phyloP scores from a whole-genome alignment of 1,284 basidiomycete genomes.

The Trichosporon sp. region DNA sequence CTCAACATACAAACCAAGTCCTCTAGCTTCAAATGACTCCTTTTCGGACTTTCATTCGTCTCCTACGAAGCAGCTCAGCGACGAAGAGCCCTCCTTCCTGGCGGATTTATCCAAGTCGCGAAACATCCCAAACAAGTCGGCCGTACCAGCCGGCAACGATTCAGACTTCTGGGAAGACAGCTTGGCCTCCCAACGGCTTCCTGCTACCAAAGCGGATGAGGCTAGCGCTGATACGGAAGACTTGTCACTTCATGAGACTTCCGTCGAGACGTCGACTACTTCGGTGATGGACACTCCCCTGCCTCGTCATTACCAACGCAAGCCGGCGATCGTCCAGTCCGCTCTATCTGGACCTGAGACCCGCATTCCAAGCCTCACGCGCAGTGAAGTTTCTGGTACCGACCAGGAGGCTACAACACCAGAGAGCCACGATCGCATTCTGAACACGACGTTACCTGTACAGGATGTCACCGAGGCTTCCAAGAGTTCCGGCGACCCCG shows the following conservation, averaged over 20 bases:
- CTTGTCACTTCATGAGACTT: background rate
- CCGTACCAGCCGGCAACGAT: background rate
- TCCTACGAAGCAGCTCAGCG: background rate
- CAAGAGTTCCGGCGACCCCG: background rate
- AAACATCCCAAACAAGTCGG: background rate
- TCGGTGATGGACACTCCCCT: constrained; percentile 10
- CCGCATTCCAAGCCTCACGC: constrained; percentile 40
- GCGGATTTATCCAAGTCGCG: background rate
- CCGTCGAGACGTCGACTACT: background rate
- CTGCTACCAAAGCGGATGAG: background rate
- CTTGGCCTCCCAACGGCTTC: background rate
- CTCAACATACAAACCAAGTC: background rate
- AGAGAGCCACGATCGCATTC: constrained; percentile 20
- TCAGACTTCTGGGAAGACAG: constrained; percentile 2
- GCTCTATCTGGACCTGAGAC: background rate
- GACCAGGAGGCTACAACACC: constrained; percentile 41
- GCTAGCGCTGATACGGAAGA: background rate
- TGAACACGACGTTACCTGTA: background rate
- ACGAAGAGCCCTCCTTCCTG: background rate
- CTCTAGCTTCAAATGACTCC: background rate
- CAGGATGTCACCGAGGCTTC: background rate
- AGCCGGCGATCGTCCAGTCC: background rate
- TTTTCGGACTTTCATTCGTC: background rate
- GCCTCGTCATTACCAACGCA: background rate
- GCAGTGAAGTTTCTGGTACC: constrained; percentile 37